Evolutionary conservation across 176 grass and related monocot species (phyloP).

Genomic region (Sorghum bicolor): Sorghum_bicolor_NCBIv3 NC_012875.2:2373501-2374000

Average conservation of each 20-base stretch:
- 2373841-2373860: slow-evolving; percentile 64
- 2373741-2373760: not conserved
- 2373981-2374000: not conserved
- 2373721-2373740: slow-evolving; percentile 10
- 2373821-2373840: slow-evolving; percentile 82
- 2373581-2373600: slow-evolving; percentile 46
- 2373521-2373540: slow-evolving; percentile 44
- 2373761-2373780: slow-evolving; percentile 7
- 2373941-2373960: not conserved
- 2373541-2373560: slow-evolving; percentile 45
- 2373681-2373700: slow-evolving; percentile 52
- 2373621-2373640: slow-evolving; percentile 58
- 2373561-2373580: slow-evolving; percentile 53
- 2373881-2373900: not conserved
- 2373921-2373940: not conserved
- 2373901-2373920: slow-evolving; percentile 4
- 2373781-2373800: slow-evolving; percentile 20
- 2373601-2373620: slow-evolving; percentile 50
- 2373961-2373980: not conserved
- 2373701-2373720: not conserved
- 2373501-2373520: slow-evolving; percentile 4
- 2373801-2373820: slow-evolving; percentile 84
- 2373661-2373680: slow-evolving; percentile 56
- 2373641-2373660: slow-evolving; percentile 61
- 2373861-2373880: slow-evolving; percentile 42